These are phyloP conservation scores for Moesziomyces aphidis DNA, from an alignment of 1,284 basidiomycete genomes.

Conservation along the genomic window DNA sequence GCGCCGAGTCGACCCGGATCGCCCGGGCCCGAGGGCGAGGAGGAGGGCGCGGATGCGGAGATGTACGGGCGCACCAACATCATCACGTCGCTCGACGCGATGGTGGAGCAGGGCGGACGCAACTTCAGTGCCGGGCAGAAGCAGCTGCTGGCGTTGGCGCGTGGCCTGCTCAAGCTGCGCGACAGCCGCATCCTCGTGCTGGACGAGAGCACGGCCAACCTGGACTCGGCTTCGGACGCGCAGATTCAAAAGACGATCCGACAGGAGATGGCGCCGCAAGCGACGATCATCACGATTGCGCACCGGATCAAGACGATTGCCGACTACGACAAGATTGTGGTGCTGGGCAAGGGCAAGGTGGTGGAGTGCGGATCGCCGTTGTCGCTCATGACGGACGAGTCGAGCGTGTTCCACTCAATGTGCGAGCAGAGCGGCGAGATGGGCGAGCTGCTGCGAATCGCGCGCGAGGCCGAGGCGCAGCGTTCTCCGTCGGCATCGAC, in stretches of 20 bases:
- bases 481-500: constrained; percentile 3
- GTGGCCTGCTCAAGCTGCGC: constrained; percentile 71
- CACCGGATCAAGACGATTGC: constrained; percentile 77
- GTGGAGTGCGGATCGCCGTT: constrained; percentile 81
- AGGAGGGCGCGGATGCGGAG: constrained; percentile 18
- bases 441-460: constrained; percentile 46
- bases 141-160: constrained; percentile 72
- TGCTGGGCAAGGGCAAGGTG: constrained; percentile 74
- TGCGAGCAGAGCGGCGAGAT: constrained; percentile 62
- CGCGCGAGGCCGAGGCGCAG: constrained; percentile 38
- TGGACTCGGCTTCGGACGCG: constrained; percentile 70
- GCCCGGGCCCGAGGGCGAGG: constrained; percentile 20
- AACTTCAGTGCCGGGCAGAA: constrained; percentile 72
- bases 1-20: constrained; percentile 47
- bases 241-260: constrained; percentile 71
- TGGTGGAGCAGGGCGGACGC: constrained; percentile 71
- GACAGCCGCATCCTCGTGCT: constrained; percentile 71
- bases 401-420: constrained; percentile 56
- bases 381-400: constrained; percentile 71
- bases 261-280: constrained; percentile 66
- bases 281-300: constrained; percentile 73
- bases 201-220: constrained; percentile 71
- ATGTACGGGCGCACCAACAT: constrained; percentile 68
- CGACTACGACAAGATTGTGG: constrained; percentile 73
- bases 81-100: constrained; percentile 71